Evolutionary conservation across 108 stramenopile genomes (phyloP), one percentile per base, ranked within the genome.

Genomic region (Conticribra guillardii): DNA sequence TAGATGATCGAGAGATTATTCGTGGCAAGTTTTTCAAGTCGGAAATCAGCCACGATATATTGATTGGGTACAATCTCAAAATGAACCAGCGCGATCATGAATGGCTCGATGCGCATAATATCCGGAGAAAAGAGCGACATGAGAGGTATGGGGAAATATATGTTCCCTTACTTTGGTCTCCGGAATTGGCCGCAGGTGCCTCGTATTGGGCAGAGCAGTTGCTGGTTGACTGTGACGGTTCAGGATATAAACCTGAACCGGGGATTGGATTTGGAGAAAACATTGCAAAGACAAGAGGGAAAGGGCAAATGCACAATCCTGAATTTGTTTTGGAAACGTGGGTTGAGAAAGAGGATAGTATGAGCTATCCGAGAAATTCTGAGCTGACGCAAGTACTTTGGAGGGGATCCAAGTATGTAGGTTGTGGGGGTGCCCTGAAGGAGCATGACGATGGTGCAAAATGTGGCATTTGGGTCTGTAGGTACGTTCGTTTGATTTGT

Each of bases 61-160:
- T n/a, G 17, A 62, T 60, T 15, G 77, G 77, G 14, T 60, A 71
- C 53, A 41, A 63, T 45, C 19, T 30, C 46, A 50, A 23, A 21
- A 71, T 79, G 77, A 71, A 34, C 14, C 51, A 59, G 19, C 62
- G 63, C 26, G 77, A 79, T 9, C 33, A 21, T 5, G 52, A 61
- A 48, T 79, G 77, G 77, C 28, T 79, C 22, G 52, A 33, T 18
- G 77, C 69, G 2, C 77, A 79, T 27, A 79, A 79, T 54, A 3
- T 37, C 4, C 37, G 37, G 11, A 41, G 37, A 11, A 41, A 41
- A 11, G 37, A 41, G 11, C 11, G 37, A 11, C 37, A 41, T 11
- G 37, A 41, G 11, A 9, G 37, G 37, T 41, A 41, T 11, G 11
- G 11, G 8, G 11, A 41, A 11, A 41, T 11, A 5, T 41, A 41